phyloP scores from a whole-genome alignment of 139 green algal genomes.

The Volvox reticuliferus region DNA sequence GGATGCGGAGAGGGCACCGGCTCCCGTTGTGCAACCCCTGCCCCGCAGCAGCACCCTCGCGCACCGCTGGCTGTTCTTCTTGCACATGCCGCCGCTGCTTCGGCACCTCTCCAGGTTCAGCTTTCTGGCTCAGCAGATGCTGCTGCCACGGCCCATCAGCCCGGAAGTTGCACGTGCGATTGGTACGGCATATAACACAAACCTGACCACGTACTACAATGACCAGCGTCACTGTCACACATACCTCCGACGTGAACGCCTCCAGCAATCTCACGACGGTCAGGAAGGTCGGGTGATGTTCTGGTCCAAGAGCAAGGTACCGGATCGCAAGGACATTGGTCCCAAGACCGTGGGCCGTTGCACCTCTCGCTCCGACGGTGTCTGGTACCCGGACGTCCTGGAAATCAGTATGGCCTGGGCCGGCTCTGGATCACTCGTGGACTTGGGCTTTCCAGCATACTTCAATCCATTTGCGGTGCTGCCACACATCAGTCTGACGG shows the following conservation, averaged over 20 bases:
- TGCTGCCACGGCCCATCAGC: constrained; percentile 47
- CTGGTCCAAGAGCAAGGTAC: neutral
- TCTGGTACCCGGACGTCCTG: constrained; percentile 65
- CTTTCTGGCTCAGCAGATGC: constrained; percentile 68
- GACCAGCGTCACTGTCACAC: neutral
- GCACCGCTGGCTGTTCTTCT: constrained; percentile 64
- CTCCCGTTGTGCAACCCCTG: constrained; percentile 63
- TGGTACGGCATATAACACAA: neutral
- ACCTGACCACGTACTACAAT: constrained; percentile 48
- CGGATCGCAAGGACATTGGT: constrained; percentile 10
- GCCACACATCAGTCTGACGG: neutral
- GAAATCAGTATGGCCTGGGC: constrained; percentile 54
- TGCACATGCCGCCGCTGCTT: constrained; percentile 65
- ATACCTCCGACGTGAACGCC: constrained; percentile 7
- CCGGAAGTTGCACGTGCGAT: neutral
- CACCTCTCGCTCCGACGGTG: constrained; percentile 30
- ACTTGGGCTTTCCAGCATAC: constrained; percentile 4
- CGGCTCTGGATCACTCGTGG: constrained; percentile 44
- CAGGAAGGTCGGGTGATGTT: constrained; percentile 19
- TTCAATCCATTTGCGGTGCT: constrained; percentile 58
- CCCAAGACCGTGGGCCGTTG: constrained; percentile 53
- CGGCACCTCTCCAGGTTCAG: constrained; percentile 51
- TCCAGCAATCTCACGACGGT: neutral
- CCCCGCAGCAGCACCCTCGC: constrained; percentile 18
- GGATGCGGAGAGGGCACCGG: constrained; percentile 43